Base-by-base conservation (phyloP, 495 filamentous ascomycete species). In the Cercophora scortea region DNA sequence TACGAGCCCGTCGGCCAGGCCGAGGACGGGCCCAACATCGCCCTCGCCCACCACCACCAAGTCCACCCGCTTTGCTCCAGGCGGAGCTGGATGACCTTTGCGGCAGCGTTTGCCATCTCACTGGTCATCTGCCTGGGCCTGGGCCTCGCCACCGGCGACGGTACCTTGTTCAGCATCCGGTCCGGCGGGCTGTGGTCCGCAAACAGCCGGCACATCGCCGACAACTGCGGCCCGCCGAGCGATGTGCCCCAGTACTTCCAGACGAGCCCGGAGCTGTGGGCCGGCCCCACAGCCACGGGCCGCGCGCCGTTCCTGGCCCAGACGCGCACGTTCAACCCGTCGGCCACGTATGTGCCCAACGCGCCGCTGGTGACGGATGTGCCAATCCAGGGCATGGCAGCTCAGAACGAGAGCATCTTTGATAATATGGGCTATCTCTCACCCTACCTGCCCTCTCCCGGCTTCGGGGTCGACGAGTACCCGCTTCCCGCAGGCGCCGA, bases 261-360 rank as follows among this genome's bases (percentile, higher is more conserved):
- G 51, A 82, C 78, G 1, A 68, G 58, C 5, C 68, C 70, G 0
- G 70, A 73, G 54, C 47, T 62, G 17, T 65, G 63, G 60, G 61
- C 67, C 61, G 81, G 81, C 9, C 76, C 78, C 12, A 84, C 79
- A 0, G 70, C 73, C n/a, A 83, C 82, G 4, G 80, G 82, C 6
- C 60, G 59, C 36, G 67, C 76, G 2, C 72, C 80, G 1, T 82
- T 81, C 58, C 60, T 84, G 9, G 82, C 79, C 3, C 71, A 79
- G 63, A 82, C 69, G 17, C 78, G 79, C 52, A 74, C 75, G 3
- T 82, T 81, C 48, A 66, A 69, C 10, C 58, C 69, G 38, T 66
- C 75, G 4, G 70, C 32, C 25, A 72, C 70, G 12, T 82, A 72
- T 55, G 70, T 75, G 17, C 78, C 79, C 11, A 81, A 80, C 54